phyloP scores from a whole-genome alignment of 2,329 filamentous ascomycete genomes.

The Microsporum canis region DNA sequence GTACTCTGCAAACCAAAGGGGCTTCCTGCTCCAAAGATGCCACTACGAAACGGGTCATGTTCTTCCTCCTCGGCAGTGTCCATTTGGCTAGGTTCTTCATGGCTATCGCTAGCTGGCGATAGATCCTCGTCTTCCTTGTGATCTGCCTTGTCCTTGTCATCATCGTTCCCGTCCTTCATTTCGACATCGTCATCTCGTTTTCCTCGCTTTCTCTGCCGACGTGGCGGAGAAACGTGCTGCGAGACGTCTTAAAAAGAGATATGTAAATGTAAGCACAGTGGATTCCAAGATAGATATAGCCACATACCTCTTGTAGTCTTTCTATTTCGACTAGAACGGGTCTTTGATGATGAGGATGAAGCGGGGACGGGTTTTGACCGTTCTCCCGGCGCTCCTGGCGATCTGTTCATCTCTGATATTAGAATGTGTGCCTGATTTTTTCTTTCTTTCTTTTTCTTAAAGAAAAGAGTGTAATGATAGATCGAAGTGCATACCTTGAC shows the following conservation, averaged over 20 bases:
- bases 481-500: constrained; percentile 26
- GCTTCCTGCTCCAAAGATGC: constrained; percentile 54
- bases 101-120: constrained; percentile 52
- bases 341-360: constrained; percentile 53
- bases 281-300: background rate
- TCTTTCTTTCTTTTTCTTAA: too few relatives aligned
- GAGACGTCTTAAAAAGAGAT: background rate
- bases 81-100: constrained; percentile 52
- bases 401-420: background rate
- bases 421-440: constrained; percentile 5
- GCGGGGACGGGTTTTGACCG: constrained; percentile 39
- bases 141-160: constrained; percentile 30
- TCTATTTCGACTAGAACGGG: constrained; percentile 62
- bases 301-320: constrained; percentile 46
- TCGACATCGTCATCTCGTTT: constrained; percentile 53
- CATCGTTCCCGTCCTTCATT: constrained; percentile 59
- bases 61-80: constrained; percentile 53
- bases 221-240: constrained; percentile 25
- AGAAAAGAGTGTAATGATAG: constrained; percentile 10
- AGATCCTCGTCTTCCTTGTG: constrained; percentile 44
- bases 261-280: background rate
- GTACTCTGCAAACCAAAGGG: constrained; percentile 63
- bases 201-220: constrained; percentile 44
- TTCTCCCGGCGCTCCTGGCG: constrained; percentile 40
- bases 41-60: constrained; percentile 49